A percentile compares a stretch with the other conserved stretches of the same genome.
Evolutionary conservation across 805 yeast genomes (phyloP).

Genomic region (Allodekkera sacchari): DNA sequence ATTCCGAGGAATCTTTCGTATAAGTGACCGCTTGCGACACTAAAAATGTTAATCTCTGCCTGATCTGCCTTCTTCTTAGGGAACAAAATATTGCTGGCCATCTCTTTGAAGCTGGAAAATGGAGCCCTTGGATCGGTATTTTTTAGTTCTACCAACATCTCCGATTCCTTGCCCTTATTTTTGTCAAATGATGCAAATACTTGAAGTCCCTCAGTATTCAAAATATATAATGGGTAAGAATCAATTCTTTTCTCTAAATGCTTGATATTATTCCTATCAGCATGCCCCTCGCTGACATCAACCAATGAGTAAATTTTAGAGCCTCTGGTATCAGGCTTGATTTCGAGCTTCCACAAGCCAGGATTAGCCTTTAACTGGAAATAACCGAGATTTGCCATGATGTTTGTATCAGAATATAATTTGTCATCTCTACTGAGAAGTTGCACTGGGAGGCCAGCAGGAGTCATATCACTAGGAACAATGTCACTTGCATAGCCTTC

Average conservation of each 20-base stretch:
- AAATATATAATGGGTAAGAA: conserved; percentile 1
- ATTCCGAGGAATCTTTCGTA: conserved; percentile 68
- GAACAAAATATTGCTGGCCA: neutral
- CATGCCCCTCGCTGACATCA: conserved; percentile 1
- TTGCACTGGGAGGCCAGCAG: conserved; percentile 46
- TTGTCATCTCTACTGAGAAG: conserved; percentile 17
- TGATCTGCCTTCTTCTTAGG: conserved; percentile 16
- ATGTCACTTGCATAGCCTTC: conserved; percentile 63
- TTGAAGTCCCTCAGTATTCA: conserved; percentile 3
- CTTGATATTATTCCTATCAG: neutral
- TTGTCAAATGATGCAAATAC: conserved; percentile 5
- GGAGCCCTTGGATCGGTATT: neutral
- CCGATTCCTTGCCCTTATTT: conserved; percentile 6
- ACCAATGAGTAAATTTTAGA: conserved; percentile 32
- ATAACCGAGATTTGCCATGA: conserved; percentile 80
- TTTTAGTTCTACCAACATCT: conserved; percentile 2
- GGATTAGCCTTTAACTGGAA: conserved; percentile 70
- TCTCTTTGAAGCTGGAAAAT: conserved; percentile 4
- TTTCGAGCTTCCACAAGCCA: conserved; percentile 53
- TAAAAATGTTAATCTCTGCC: conserved; percentile 70
- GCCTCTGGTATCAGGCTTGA: conserved; percentile 35
- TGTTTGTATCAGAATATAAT: conserved; percentile 44
- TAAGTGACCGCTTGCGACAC: conserved; percentile 74
- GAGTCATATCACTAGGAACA: conserved; percentile 23
- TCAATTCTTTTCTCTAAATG: neutral